A percentile compares a stretch with the other conserved stretches of the same genome.
Evolutionary conservation across 331 rosid genomes (phyloP).

Genomic region (Telfairia occidentalis): DNA sequence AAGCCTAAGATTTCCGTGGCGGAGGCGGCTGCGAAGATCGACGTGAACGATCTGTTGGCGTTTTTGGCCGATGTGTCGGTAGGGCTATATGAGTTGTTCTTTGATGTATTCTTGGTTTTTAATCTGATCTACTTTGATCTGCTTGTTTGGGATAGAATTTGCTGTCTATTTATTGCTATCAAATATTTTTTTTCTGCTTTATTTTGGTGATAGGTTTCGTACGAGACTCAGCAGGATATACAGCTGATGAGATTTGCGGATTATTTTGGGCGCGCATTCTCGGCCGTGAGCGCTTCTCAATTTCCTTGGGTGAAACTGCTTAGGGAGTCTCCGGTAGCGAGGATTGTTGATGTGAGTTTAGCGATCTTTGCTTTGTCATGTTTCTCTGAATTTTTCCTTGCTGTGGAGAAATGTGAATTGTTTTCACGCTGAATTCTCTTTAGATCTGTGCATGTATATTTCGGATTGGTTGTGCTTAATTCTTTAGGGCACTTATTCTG

Average conservation of each 20-base stretch:
- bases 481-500: background rate
- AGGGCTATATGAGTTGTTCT: background rate
- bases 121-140: slow-evolving; percentile 20
- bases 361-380: background rate
- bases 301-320: slow-evolving; percentile 84
- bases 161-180: background rate
- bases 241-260: slow-evolving; percentile 78
- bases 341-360: slow-evolving; percentile 65
- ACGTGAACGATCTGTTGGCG: slow-evolving; percentile 22
- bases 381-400: background rate
- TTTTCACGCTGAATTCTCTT: background rate
- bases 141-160: slow-evolving; percentile 6
- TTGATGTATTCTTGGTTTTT: background rate
- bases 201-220: slow-evolving; percentile 34
- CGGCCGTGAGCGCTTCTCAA: slow-evolving; percentile 60
- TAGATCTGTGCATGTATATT: background rate
- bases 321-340: slow-evolving; percentile 58
- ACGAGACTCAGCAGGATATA: slow-evolving; percentile 49
- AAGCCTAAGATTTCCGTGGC: slow-evolving; percentile 43
- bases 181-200: background rate
- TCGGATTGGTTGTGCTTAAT: background rate
- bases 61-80: slow-evolving; percentile 23
- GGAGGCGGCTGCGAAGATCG: slow-evolving; percentile 42
- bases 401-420: background rate
- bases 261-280: slow-evolving; percentile 65